These are phyloP conservation scores for Fraxinus floribunda DNA, from an alignment of 305 asterid species.

Conservation along the genomic window DNA sequence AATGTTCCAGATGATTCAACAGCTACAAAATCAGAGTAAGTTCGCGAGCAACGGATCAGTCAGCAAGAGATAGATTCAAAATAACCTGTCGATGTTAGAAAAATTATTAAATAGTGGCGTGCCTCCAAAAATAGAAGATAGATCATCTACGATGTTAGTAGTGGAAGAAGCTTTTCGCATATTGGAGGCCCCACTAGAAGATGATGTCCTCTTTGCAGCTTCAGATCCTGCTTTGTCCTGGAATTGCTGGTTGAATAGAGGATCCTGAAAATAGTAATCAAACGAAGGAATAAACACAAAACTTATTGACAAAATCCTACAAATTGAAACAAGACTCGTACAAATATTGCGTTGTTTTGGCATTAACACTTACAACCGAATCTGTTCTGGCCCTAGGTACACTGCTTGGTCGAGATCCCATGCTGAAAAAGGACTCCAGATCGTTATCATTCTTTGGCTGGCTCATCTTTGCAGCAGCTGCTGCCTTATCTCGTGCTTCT, in stretches of 20 bases:
- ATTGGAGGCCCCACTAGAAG: conserved; percentile 61
- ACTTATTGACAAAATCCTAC: neutral
- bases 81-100: conserved; percentile 12
- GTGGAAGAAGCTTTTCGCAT: conserved; percentile 75
- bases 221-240: conserved; percentile 63
- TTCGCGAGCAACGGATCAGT: conserved; percentile 25
- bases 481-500: conserved; percentile 58
- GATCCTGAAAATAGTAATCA: conserved; percentile 52
- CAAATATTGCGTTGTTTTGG: neutral
- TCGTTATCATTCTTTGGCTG: conserved; percentile 81
- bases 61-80: conserved; percentile 25
- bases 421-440: conserved; percentile 80
- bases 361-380: conserved; percentile 58
- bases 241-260: conserved; percentile 60
- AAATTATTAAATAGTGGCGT: conserved; percentile 7
- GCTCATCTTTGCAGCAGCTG: conserved; percentile 69
- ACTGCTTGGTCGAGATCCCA: conserved; percentile 77
- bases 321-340: neutral
- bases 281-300: conserved; percentile 8
- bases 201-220: conserved; percentile 58
- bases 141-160: conserved; percentile 82
- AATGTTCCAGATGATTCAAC: conserved; percentile 77
- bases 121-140: conserved; percentile 91
- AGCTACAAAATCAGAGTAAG: conserved; percentile 43
- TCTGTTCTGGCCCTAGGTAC: conserved; percentile 78